phyloP scores from a whole-genome alignment of 306 rosid genomes.

The Medicago arabica region DNA sequence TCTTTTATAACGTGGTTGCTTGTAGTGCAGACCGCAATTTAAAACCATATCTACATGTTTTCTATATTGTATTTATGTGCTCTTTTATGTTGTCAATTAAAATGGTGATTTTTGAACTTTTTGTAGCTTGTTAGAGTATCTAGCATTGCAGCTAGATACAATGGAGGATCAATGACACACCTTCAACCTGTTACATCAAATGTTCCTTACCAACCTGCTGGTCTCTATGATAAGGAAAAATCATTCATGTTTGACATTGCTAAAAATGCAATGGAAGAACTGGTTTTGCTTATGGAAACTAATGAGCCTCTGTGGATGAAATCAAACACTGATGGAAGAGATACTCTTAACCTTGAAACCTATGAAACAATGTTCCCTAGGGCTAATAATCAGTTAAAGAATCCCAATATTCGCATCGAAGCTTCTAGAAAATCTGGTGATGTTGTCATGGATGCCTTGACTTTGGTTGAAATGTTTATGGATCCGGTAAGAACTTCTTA shows the following conservation, averaged over 20 bases:
- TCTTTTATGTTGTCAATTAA: too few relatives aligned
- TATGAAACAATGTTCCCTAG: conserved; percentile 70
- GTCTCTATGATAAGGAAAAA: conserved; percentile 71
- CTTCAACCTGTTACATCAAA: too few relatives aligned
- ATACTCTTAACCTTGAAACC: conserved; percentile 67
- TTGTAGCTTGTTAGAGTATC: conserved; percentile 93
- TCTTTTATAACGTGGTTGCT: background rate
- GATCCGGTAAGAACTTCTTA: conserved; percentile 63
- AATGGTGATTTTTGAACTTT: background rate
- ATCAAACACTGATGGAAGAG: conserved; percentile 62
- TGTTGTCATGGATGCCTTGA: conserved; percentile 75
- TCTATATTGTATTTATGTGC: background rate
- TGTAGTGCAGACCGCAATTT: background rate
- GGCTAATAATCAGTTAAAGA: conserved; percentile 58
- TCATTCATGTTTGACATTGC: conserved; percentile 82
- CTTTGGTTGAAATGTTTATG: conserved; percentile 85
- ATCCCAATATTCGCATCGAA: conserved; percentile 66
- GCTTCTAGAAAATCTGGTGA: conserved; percentile 81
- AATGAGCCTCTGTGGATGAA: conserved; percentile 90
- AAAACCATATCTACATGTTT: background rate
- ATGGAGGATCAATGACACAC: conserved; percentile 66
- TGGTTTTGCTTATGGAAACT: conserved; percentile 75
- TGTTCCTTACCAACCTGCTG: conserved; percentile 61
- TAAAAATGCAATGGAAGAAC: conserved; percentile 74
- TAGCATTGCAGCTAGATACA: conserved; percentile 88